Evolutionary conservation across 495 filamentous ascomycete genomes (phyloP).

Genomic region (Neurospora sublineolata): DNA sequence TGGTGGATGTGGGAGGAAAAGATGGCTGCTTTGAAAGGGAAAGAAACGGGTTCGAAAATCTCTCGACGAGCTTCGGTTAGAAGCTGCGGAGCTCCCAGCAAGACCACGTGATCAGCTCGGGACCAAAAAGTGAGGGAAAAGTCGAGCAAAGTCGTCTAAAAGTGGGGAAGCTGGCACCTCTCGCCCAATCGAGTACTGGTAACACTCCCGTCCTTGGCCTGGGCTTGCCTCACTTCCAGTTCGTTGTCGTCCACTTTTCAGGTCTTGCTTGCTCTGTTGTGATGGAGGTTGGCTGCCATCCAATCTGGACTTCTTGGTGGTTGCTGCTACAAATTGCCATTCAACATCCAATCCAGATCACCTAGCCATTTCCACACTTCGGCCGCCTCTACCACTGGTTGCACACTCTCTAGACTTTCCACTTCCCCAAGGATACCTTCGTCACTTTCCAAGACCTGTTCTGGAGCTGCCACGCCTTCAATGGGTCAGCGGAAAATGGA

Average conservation of each 20-base stretch:
- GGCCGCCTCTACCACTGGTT: background rate
- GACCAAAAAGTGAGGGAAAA: background rate
- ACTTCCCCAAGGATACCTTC: background rate
- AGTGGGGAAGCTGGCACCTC: background rate
- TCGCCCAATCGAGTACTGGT: background rate
- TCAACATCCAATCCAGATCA: background rate
- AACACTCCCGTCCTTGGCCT: background rate
- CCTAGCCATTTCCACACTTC: background rate
- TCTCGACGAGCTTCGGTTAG: conserved; percentile 28
- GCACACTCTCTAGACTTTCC: background rate
- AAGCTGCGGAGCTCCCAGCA: conserved; percentile 24
- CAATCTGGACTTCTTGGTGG: background rate
- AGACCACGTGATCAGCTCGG: conserved; percentile 17
- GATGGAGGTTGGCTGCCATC: background rate
- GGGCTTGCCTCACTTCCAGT: background rate
- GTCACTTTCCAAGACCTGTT: background rate
- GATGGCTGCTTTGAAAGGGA: conserved; percentile 28
- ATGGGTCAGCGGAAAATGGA: background rate
- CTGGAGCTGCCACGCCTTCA: background rate
- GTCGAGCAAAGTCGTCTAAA: background rate
- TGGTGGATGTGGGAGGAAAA: conserved; percentile 27
- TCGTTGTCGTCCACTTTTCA: background rate
- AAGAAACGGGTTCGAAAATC: conserved; percentile 31
- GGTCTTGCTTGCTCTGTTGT: background rate
- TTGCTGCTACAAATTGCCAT: background rate